Evolutionary conservation across 495 filamentous ascomycete species (phyloP), one percentile per base, ranked within the genome.

Genomic region (Penicillium verhagenii): DNA sequence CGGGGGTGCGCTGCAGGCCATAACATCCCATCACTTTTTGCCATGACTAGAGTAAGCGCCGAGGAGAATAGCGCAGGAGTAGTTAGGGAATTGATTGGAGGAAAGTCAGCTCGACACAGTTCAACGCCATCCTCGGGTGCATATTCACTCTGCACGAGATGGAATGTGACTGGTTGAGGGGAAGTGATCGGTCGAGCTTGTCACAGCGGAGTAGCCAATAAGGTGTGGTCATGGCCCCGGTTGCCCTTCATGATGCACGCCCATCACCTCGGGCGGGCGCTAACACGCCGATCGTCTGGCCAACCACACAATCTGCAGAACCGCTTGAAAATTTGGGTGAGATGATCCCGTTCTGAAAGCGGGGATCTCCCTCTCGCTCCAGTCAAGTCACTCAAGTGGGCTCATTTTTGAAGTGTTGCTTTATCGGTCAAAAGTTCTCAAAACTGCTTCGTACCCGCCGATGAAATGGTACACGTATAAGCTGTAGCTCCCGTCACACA

Each of bases 261-360:
- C 64, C 56, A 53, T 74, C 71, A 74, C 71, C 59, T 58, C 59
- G 47, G 50, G 51, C 70, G 64, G 67, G 71, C 71, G 68, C 71
- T 64, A 69, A 69, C 44, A 50, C 53, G 57, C 49, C 63, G 66
- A 71, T 69, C 65, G 65, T 37, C 62, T 61, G 46, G 58, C 71
- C 71, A 74, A 74, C 66, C 67, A 72, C 19, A 66, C 23, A 33
- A 6, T 23, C 21, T 63, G 54, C 54, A 62, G 71, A 72, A 69
- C 63, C 68, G 70, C 70, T 64, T 47, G 48, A 43, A 18, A 6
- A 6, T 43, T 43, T 43, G 20, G 20, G 25, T 37, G 18, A 9
- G 20, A 18, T 25, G 14, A 13, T 26, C 3, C 9, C n/a, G n/a
- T n/a, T 25, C 21, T 4, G 23, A 26, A 26, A 45, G 42, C 21